Evolutionary conservation across 31 red algal genomes (phyloP), one percentile per base, ranked within the genome.

Genomic region (Endocladia muricata): DNA sequence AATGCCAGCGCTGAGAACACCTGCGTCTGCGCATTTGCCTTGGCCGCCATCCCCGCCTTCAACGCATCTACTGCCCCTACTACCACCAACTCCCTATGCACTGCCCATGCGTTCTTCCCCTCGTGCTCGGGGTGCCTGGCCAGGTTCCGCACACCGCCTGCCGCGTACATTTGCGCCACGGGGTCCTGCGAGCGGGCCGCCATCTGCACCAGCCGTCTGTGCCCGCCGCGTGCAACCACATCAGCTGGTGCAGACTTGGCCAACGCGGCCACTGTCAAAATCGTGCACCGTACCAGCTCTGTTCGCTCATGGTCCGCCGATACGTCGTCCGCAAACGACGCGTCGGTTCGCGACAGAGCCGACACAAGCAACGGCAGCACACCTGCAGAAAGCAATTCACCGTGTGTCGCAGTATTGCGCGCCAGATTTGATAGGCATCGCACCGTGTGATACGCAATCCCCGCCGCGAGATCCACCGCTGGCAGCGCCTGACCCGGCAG

Each of bases 41-140:
- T n/a, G 52, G 59, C 61, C 6, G 4, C 32, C 78, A 91, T 76
- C 11, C 72, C 71, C 3, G 22, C 31, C n/a, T 15, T 29, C 64
- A 91, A 68, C 6, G 87, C 87, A 48, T 82, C 71, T 3, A 67
- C 78, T 31, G 73, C 77, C 9, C 78, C 78, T 4, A 26, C 25
- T 4, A 91, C 78, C 5, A 91, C 87, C 5, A 91, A 43, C 41
- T 91, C 71, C 32, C 87, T 77, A 78, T 91, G 87, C 2, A 91
- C 87, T 57, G 63, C 57, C 63, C 73, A 67, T 40, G 72, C 30
- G 44, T 23, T 30, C n/a, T 56, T 35, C 26, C 35, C 68, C 37
- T 3, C 32, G 3, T 15, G 22, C 8, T 17, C 65, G n/a, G 64
- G 64, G 61, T 91, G 87, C 19, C 87, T 58, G 8, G 87, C 72